Percentiles rank a stretch among this genome's conserved stretches.
Conservation (phyloP, 1,284 basidiomycete genomes). For the Cryptococcus wingfieldii region DNA sequence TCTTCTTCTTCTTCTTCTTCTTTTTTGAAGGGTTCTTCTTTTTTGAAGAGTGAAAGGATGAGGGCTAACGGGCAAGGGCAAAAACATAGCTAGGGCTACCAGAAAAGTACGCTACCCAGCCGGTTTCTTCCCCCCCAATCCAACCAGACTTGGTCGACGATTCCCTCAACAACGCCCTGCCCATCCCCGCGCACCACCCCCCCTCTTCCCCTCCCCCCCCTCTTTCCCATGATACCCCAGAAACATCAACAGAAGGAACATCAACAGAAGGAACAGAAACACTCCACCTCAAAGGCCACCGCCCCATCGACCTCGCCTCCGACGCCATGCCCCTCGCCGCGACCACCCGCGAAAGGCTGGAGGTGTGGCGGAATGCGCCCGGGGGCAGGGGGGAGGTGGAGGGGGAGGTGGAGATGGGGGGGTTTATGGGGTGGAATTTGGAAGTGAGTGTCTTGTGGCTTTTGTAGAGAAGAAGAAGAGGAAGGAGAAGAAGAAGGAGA, state of each 20-base stretch:
- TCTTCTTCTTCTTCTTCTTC: background rate
- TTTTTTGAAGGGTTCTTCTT: background rate
- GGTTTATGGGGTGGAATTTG: constrained; percentile 46
- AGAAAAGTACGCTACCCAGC: background rate
- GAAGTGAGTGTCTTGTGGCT: no score
- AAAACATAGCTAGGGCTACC: background rate
- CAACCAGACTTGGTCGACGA: background rate
- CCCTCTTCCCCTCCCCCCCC: background rate
- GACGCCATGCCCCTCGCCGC: constrained; percentile 47
- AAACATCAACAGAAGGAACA: no score
- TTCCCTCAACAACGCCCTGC: background rate
- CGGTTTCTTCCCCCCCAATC: background rate
- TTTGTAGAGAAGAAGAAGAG: no score
- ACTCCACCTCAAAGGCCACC: background rate
- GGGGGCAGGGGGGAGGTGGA: constrained; percentile 41
- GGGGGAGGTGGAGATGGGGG: constrained; percentile 44
- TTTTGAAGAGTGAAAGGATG: no score
- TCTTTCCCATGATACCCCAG: no score
- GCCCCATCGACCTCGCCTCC: constrained; percentile 40
- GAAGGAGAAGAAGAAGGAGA: no score
- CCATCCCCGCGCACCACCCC: background rate
- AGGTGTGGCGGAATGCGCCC: constrained; percentile 49
- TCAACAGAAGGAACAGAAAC: no score
- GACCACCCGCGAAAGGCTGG: constrained; percentile 44
- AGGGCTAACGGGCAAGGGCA: no score